Base-by-base conservation (phyloP, 345 rosid species). In the Kandelia obovata region DNA sequence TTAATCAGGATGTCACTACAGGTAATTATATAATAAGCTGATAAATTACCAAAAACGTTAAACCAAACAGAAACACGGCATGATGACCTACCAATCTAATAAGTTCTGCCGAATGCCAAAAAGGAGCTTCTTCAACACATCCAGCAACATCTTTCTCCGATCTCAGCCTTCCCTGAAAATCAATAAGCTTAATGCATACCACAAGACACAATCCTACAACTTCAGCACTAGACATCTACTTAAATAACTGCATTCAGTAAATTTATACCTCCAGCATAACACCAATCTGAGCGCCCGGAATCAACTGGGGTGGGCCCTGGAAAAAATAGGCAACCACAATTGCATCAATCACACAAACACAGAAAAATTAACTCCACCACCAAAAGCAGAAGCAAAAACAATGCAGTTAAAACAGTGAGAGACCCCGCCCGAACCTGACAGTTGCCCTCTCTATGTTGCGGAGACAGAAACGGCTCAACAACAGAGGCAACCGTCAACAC, bases 401-500 rank as follows among this genome's bases (percentile, higher is more conserved):
- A 64, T 21, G 39, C 58, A 6, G 28, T 30, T 15, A 39, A 19
- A 46, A 25, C n/a, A 21, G 31, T 8, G 17, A 5, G 55, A 52
- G 17, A 16, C 49, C 15, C 61, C 10, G 3, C 26, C 46, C 6
- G 66, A 39, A 94, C 97, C 97, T 87, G 79, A 67, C 81, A 79
- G 70, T 62, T 43, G 69, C 72, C 73, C 63, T 72, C 69, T 77
- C 92, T 81, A 52, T 82, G 82, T 28, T 75, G 69, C 52, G 56
- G 61, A 2, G 85, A 70, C 73, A 92, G 67, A 73, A 92, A 94
- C 21, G 98, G 90, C 76, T 89, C 98, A 5, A 94, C 71, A 67
- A 92, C 86, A 58, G 97, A 91, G 30, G 98, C 96, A 75, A 83
- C 96, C 17, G 97, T 89, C 71, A 94, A 69, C 58, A 89, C 83